These are phyloP conservation scores for Capsella bursapastoris DNA, from an alignment of 345 rosid species.

Conservation along the genomic window DNA sequence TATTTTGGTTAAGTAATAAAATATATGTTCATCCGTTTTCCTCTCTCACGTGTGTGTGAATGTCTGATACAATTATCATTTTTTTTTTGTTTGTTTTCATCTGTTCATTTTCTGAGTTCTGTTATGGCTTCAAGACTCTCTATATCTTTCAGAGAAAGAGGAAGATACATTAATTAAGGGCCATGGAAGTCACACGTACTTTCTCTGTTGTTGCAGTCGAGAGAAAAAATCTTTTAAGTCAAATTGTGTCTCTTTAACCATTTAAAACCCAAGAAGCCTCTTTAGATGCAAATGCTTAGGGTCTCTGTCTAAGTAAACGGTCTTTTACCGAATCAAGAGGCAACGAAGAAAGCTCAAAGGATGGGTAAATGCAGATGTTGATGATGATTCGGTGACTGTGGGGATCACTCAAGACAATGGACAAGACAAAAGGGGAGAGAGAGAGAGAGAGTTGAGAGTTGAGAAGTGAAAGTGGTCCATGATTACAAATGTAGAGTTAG, in stretches of 20 bases:
- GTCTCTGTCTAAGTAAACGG: background rate
- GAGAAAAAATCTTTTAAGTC: slow-evolving; percentile 27
- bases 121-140: slow-evolving; percentile 26
- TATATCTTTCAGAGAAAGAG: slow-evolving; percentile 17
- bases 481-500: slow-evolving; percentile 38
- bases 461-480: slow-evolving; percentile 49
- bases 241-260: slow-evolving; percentile 17
- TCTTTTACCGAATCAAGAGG: slow-evolving; percentile 35
- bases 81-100: background rate
- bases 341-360: slow-evolving; percentile 32
- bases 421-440: slow-evolving; percentile 39
- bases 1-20: slow-evolving; percentile 13
- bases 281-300: slow-evolving; percentile 28
- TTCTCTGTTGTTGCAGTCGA: slow-evolving; percentile 36
- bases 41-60: slow-evolving; percentile 30
- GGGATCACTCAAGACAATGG: slow-evolving; percentile 48
- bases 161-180: slow-evolving; percentile 32
- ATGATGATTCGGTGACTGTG: slow-evolving; percentile 47
- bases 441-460: slow-evolving; percentile 29
- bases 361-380: slow-evolving; percentile 41
- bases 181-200: slow-evolving; percentile 39
- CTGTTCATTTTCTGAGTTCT: slow-evolving; percentile 35
- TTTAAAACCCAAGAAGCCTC: slow-evolving; percentile 16
- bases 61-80: background rate
- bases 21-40: background rate